Base-by-base conservation (phyloP, 116 monocot genomes). In the Papilionanthe hybrid region DNA sequence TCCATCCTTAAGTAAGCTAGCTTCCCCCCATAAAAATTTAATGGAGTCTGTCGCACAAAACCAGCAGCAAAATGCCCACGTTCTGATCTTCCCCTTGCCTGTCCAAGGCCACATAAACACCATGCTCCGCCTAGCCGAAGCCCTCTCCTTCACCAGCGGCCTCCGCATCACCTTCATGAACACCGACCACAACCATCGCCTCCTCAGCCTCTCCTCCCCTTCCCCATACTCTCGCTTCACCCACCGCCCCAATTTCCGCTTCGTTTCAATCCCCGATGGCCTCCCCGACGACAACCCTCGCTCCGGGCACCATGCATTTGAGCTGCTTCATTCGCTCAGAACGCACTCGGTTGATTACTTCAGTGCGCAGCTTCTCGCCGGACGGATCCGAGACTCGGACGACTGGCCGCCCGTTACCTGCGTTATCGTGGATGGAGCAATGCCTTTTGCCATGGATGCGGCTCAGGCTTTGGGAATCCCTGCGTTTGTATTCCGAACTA, bases 161-260 rank as follows among this genome's bases (percentile, higher is more conserved):
- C 30, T 84, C 80, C 84, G 32, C 68, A 77, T 87, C 84, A 83
- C 82, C 72, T 86, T 86, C 86, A 49, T 90, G 65, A 60, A 41
- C 82, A 78, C 82, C 57, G 75, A 87, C n/a, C 32, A 79, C 80
- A 81, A n/a, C 67, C 87, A 66, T 43, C 55, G 53, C 79, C 74
- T 75, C 23, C 67, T 89, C 65, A 30, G 27, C 47, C 15, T 23
- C 75, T 47, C 30, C 78, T 30, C 74, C 37, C 37, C 37, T 37
- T 37, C 37, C 37, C 37, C 37, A 37, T 37, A 37, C 37, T 37
- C 37, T 37, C 37, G 37, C 37, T 37, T 37, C 1, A 37, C 37
- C 82, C 13, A 50, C 15, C n/a, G 25, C 3, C 87, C 87, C 0
- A 32, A 20, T 1, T 75, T 91, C 79, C 82, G 81, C 9, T 77